These are phyloP conservation scores for Lagenaria siceraria DNA, from an alignment of 306 rosid genomes.

Conservation along the genomic window DNA sequence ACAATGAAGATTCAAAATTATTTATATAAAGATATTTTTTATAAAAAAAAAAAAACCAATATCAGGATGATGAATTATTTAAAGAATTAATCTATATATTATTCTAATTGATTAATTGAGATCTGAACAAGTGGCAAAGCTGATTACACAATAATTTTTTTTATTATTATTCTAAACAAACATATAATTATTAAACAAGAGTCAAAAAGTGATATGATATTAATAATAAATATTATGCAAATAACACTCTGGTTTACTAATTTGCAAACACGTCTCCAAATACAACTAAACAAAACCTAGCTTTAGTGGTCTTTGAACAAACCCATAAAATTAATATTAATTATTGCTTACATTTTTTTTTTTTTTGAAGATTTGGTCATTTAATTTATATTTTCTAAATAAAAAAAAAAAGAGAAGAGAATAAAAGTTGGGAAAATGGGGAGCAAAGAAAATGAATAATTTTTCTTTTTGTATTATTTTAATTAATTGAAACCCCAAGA, in stretches of 20 bases:
- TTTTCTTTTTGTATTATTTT: neutral
- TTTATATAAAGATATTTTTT: too few relatives aligned
- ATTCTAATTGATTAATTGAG: neutral
- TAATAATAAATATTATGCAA: neutral
- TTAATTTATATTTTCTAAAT: neutral
- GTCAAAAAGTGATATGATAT: neutral
- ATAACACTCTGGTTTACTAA: slow-evolving; percentile 2
- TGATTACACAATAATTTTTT: neutral
- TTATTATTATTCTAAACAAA: neutral
- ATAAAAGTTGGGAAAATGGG: neutral
- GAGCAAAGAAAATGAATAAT: neutral
- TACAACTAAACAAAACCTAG: neutral
- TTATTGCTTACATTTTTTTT: neutral
- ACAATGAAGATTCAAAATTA: too few relatives aligned
- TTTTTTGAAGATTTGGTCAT: neutral
- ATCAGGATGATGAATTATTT: neutral
- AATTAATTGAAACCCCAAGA: neutral
- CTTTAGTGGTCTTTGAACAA: neutral
- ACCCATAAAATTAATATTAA: neutral
- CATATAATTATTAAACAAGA: neutral
- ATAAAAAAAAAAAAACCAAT: too few relatives aligned
- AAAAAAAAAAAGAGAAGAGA: neutral
- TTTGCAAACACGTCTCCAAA: slow-evolving; percentile 13
- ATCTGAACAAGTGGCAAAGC: neutral
- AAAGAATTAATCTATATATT: neutral